A percentile compares a stretch with the other conserved stretches of the same genome.
Conservation (phyloP, 345 rosid genomes). For the Clarkia xantiana region DNA sequence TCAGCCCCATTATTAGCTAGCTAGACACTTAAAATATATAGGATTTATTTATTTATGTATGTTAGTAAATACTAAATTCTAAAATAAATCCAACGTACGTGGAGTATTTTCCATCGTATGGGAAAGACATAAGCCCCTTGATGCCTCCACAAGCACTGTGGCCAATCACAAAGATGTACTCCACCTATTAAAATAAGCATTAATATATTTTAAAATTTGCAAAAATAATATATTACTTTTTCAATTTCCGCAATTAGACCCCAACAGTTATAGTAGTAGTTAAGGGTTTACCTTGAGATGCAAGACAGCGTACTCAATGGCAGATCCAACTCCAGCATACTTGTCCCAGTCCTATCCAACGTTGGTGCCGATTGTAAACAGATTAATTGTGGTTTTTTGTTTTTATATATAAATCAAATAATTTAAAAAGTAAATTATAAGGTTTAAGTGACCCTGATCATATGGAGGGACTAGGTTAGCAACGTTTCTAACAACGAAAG, state of each 20-base stretch:
- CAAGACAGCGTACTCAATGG: constrained; percentile 83
- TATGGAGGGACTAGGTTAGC: constrained; percentile 81
- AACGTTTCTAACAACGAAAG: constrained; percentile 78
- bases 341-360: too few relatives aligned
- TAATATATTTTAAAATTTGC: too few relatives aligned
- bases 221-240: too few relatives aligned
- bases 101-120: constrained; percentile 47
- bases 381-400: too few relatives aligned
- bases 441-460: constrained; percentile 35
- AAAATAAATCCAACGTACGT: constrained; percentile 29
- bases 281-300: constrained; percentile 60
- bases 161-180: constrained; percentile 71
- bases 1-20: too few relatives aligned
- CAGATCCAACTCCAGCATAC: constrained; percentile 63
- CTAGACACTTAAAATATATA: not conserved
- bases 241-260: not conserved
- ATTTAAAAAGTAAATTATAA: not conserved
- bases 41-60: not conserved
- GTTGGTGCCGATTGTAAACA: too few relatives aligned
- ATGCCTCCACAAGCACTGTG: constrained; percentile 97
- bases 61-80: not conserved
- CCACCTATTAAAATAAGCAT: constrained; percentile 32
- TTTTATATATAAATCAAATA: too few relatives aligned
- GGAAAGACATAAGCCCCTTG: constrained; percentile 87
- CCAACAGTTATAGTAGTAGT: too few relatives aligned